These are phyloP conservation scores for Paramyrothecium roridum DNA, from an alignment of 2,329 filamentous ascomycete genomes.

Conservation along the genomic window DNA sequence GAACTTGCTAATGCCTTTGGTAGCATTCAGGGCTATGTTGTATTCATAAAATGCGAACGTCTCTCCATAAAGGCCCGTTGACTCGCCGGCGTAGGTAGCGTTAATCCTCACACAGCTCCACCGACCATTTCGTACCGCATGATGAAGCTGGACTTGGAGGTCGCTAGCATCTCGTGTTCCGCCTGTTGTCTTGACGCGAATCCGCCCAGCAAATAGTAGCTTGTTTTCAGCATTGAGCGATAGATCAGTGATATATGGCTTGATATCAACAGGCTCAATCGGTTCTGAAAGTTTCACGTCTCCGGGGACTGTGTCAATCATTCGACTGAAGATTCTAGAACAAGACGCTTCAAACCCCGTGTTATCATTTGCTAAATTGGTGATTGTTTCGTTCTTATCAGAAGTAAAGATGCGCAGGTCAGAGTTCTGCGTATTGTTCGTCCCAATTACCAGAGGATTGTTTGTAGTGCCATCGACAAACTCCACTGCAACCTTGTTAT, in stretches of 20 bases:
- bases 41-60: conserved; percentile 27
- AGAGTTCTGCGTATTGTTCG: conserved; percentile 33
- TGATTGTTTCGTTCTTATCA: conserved; percentile 41
- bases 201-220: conserved; percentile 18
- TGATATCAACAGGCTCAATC: conserved; percentile 23
- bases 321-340: conserved; percentile 22
- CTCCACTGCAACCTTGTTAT: conserved; percentile 39
- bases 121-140: conserved; percentile 5
- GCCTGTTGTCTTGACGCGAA: conserved; percentile 17
- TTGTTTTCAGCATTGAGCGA: conserved; percentile 19
- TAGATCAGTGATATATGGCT: conserved; percentile 24
- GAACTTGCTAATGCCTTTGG: conserved; percentile 26
- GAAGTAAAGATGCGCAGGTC: conserved; percentile 40
- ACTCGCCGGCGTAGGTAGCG: conserved; percentile 8
- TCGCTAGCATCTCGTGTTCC: conserved; percentile 14
- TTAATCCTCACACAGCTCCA: conserved; percentile 6
- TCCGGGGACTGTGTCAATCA: conserved; percentile 31
- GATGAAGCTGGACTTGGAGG: conserved; percentile 16
- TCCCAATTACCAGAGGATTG: conserved; percentile 37
- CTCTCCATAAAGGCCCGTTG: conserved; percentile 18
- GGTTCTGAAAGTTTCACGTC: conserved; percentile 22
- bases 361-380: conserved; percentile 27
- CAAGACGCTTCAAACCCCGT: conserved; percentile 31
- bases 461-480: conserved; percentile 38
- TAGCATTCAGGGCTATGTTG: conserved; percentile 13